Conservation (phyloP, 495 filamentous ascomycete genomes). For the Neurospora cerealis region DNA sequence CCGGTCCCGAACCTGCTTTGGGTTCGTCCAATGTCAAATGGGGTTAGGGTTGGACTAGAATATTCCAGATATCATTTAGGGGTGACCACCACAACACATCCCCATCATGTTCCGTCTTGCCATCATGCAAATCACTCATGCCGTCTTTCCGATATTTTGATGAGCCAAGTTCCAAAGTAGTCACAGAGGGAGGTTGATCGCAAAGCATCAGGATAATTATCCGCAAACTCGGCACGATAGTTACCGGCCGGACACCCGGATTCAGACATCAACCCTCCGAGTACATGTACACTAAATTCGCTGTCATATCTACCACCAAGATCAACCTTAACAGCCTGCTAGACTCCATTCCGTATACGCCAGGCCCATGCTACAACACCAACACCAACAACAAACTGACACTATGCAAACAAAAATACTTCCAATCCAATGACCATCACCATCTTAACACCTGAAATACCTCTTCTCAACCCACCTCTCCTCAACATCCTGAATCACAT, state of each 20-base stretch:
- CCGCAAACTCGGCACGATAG: not conserved
- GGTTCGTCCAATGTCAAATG: not conserved
- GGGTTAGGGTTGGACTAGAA: not conserved
- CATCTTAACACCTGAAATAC: slow-evolving; percentile 24
- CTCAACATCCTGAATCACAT: slow-evolving; percentile 39
- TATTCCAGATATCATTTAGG: not conserved
- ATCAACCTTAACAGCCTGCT: not conserved
- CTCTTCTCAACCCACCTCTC: slow-evolving; percentile 29
- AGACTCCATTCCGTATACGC: not conserved
- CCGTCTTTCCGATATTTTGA: not conserved
- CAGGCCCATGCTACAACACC: not conserved
- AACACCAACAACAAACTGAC: not conserved
- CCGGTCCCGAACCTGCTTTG: not conserved
- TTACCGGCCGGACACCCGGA: not conserved
- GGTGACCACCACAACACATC: not conserved
- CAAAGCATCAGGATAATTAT: not conserved
- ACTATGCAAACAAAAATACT: not conserved
- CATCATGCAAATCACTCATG: not conserved
- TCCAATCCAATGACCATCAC: not conserved
- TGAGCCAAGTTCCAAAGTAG: not conserved
- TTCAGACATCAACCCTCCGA: not conserved
- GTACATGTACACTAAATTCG: not conserved
- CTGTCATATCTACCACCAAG: not conserved
- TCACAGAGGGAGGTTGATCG: not conserved
- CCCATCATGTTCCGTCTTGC: not conserved